Percentiles rank a stretch among this genome's conserved stretches.
Evolutionary conservation across 2,329 filamentous ascomycete species (phyloP).

Genomic region (Trichoderma aggressivum): DNA sequence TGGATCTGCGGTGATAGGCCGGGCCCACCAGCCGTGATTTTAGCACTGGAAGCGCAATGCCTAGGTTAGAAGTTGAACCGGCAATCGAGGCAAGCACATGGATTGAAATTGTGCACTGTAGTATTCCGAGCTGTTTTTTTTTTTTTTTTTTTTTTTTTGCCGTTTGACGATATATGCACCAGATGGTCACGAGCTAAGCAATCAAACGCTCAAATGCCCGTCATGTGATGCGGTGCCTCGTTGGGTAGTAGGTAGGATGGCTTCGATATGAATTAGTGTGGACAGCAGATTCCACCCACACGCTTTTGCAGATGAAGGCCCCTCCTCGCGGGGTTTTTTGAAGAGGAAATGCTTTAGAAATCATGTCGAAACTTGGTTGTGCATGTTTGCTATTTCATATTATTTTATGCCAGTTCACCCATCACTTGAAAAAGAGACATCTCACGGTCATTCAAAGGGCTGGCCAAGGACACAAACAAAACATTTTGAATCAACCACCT

Average conservation of each 20-base stretch:
- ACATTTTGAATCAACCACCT: background rate
- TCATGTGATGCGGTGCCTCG: constrained; percentile 4
- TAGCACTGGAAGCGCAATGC: background rate
- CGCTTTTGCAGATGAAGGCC: background rate
- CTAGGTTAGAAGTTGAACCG: background rate
- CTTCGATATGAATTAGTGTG: background rate
- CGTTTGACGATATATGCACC: background rate
- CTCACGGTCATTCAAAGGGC: background rate
- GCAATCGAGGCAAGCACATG: background rate
- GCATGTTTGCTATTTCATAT: background rate
- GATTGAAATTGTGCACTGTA: background rate
- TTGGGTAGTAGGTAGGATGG: background rate
- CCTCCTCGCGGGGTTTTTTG: constrained; percentile 5
- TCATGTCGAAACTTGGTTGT: background rate
- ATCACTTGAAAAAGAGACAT: background rate
- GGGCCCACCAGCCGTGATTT: constrained; percentile 2
- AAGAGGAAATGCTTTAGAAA: background rate
- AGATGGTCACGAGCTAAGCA: background rate
- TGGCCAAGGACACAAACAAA: background rate
- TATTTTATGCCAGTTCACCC: background rate
- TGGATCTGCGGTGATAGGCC: constrained; percentile 8
- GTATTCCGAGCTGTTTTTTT: background rate
- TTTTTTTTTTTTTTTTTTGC: background rate
- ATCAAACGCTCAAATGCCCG: background rate
- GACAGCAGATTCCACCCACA: background rate